These are phyloP conservation scores for Aspergillus funiculosus DNA, from an alignment of 495 filamentous ascomycete genomes.

Conservation along the genomic window DNA sequence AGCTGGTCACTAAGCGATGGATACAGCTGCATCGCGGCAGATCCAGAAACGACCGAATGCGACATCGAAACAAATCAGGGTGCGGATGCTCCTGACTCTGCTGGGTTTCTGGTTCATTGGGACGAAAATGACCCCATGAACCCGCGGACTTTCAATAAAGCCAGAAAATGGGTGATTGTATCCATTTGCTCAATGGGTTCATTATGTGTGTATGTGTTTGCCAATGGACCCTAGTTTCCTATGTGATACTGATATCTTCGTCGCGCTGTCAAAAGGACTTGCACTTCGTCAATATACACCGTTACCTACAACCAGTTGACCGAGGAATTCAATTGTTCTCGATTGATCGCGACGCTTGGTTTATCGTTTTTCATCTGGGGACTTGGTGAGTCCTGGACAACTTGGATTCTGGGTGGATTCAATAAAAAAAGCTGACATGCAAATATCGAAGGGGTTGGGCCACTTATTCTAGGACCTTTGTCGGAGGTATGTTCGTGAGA, in stretches of 20 bases:
- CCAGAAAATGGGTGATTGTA: slow-evolving; percentile 72
- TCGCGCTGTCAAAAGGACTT: slow-evolving; percentile 59
- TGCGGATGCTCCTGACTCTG: slow-evolving; percentile 11
- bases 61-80: slow-evolving; percentile 16
- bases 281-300: slow-evolving; percentile 84
- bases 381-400: slow-evolving; percentile 36
- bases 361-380: slow-evolving; percentile 76
- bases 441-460: slow-evolving; percentile 52
- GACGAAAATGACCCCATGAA: slow-evolving; percentile 67
- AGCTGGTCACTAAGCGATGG: slow-evolving; percentile 59
- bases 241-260: slow-evolving; percentile 8
- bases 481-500: slow-evolving; percentile 44
- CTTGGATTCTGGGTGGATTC: not conserved
- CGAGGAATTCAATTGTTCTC: slow-evolving; percentile 63
- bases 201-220: slow-evolving; percentile 70
- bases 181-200: slow-evolving; percentile 64
- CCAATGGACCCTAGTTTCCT: not conserved
- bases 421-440: not conserved
- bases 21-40: slow-evolving; percentile 42
- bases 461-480: slow-evolving; percentile 62
- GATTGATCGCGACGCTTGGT: slow-evolving; percentile 70
- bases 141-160: slow-evolving; percentile 63
- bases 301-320: slow-evolving; percentile 78
- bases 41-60: slow-evolving; percentile 24
- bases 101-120: slow-evolving; percentile 62